These are phyloP conservation scores for Mortierella sp. DNA, from an alignment of 371 early-diverging fungal genomes.

Conservation along the genomic window DNA sequence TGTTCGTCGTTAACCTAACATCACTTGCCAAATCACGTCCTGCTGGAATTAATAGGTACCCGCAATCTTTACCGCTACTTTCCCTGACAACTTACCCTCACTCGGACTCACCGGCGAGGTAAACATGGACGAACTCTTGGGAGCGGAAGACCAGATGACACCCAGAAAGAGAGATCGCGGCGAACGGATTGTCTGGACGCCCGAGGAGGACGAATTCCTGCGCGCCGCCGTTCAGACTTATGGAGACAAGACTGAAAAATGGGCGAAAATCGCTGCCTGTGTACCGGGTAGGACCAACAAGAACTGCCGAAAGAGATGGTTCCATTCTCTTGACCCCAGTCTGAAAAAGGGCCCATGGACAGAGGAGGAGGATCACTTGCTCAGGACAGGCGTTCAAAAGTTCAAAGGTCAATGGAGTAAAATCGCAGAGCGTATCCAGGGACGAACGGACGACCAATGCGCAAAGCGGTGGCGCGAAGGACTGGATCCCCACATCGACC, in stretches of 20 bases:
- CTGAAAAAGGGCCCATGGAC: slow-evolving; percentile 88
- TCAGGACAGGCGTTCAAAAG: slow-evolving; percentile 77
- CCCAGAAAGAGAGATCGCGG: slow-evolving; percentile 50
- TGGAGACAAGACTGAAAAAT: slow-evolving; percentile 86
- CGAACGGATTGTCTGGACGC: slow-evolving; percentile 73
- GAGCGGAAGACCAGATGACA: slow-evolving; percentile 19
- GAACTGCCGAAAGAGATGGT: slow-evolving; percentile 88
- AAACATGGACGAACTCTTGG: slow-evolving; percentile 23
- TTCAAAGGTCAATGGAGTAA: slow-evolving; percentile 85
- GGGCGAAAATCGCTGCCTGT: slow-evolving; percentile 86
- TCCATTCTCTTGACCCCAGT: slow-evolving; percentile 84
- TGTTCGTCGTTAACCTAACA: no score
- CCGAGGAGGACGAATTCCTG: slow-evolving; percentile 81
- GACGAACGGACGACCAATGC: slow-evolving; percentile 89
- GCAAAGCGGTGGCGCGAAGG: slow-evolving; percentile 89
- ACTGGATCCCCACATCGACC: slow-evolving; percentile 83
- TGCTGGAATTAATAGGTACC: slow-evolving; percentile 36
- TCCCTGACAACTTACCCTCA: slow-evolving; percentile 40
- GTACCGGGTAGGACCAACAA: slow-evolving; percentile 88
- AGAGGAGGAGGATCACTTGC: slow-evolving; percentile 78
- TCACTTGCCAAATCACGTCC: neutral
- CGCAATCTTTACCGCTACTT: slow-evolving; percentile 26
- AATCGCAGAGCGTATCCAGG: slow-evolving; percentile 82
- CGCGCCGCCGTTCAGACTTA: slow-evolving; percentile 79
- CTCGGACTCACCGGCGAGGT: slow-evolving; percentile 36